Evolutionary conservation across 371 early-diverging fungal genomes (phyloP), one percentile per base, ranked within the genome.

Genomic region (Mucor ambiguus): DNA sequence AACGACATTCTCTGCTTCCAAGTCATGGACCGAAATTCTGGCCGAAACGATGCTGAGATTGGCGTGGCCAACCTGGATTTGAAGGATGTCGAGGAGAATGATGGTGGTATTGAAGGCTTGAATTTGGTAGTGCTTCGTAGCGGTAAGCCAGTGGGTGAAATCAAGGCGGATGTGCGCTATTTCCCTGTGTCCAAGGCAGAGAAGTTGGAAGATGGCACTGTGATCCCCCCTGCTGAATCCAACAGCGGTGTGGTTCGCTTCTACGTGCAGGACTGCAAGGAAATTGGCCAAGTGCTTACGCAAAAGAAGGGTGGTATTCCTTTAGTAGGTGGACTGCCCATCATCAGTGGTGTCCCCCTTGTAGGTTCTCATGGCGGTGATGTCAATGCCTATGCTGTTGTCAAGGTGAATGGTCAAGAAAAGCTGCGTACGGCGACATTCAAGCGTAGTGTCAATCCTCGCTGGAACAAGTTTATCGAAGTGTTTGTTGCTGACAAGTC

Each of bases 1-100:
- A 70, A 74, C 12, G 73, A 71, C 28, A 64, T 54, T 2, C 64
- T 78, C 16, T 69, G 38, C 18, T 52, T 78, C 32, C 38, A 63
- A 32, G 37, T 78, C 49, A 68, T 67, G 71, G 75, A 75, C 41
- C 60, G 71, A 10, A 78, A 75, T 28, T 35, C 73, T 8, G 73
- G 73, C 16, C 60, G 75, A 41, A 69, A 65, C 14, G 78, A 78
- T 60, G 54, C 58, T 24, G 67, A 72, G 22, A 32, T 78, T 3
- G 78, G 78, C 76, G 78, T 89, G 35, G 84, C 82, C 49, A 75
- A 71, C 54, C 75, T 86, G 46, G 78, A 83, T 46, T 46, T 86
- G 38, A 80, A 79, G 41, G 68, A 83, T 8, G 71, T 90, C 16
- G 74, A 81, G 35, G 86, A 88, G 64, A 63, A 52, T 8, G 32